Percentiles rank a stretch among this genome's conserved stretches.
Evolutionary conservation across 371 early-diverging fungal species (phyloP).

Genomic region (Mucor indicus): DNA sequence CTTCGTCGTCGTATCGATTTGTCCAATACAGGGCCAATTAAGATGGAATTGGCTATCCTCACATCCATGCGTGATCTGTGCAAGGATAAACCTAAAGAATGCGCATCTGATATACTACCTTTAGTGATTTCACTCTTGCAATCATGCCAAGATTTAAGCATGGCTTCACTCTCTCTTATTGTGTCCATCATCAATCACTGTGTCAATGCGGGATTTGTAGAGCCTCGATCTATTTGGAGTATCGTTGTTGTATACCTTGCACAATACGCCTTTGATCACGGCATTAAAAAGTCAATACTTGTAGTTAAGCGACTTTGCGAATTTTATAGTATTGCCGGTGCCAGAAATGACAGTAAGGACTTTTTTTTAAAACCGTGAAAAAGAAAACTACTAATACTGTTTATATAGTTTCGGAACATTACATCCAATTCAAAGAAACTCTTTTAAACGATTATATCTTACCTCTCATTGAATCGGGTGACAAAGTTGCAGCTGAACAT

Average conservation of each 20-base stretch:
- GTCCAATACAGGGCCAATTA: constrained; percentile 19
- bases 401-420: constrained; percentile 44
- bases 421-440: constrained; percentile 45
- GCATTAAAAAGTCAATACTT: constrained; percentile 3
- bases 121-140: constrained; percentile 51
- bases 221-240: constrained; percentile 57
- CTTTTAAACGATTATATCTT: constrained; percentile 36
- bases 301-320: constrained; percentile 33
- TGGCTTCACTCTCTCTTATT: constrained; percentile 44
- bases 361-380: background rate
- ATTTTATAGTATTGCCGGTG: constrained; percentile 51
- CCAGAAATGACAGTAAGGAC: constrained; percentile 46
- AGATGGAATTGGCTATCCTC: constrained; percentile 55
- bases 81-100: constrained; percentile 34
- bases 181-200: constrained; percentile 47
- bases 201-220: constrained; percentile 44
- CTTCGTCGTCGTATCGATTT: constrained; percentile 21
- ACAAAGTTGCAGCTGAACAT: constrained; percentile 24
- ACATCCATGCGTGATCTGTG: constrained; percentile 55
- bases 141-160: constrained; percentile 43
- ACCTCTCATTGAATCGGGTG: constrained; percentile 31
- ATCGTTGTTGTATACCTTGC: constrained; percentile 50
- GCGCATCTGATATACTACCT: constrained; percentile 53
- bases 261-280: constrained; percentile 32
- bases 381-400: background rate